Conservation (phyloP, 140 eudicot species). For the Anethum foeniculum region DNA sequence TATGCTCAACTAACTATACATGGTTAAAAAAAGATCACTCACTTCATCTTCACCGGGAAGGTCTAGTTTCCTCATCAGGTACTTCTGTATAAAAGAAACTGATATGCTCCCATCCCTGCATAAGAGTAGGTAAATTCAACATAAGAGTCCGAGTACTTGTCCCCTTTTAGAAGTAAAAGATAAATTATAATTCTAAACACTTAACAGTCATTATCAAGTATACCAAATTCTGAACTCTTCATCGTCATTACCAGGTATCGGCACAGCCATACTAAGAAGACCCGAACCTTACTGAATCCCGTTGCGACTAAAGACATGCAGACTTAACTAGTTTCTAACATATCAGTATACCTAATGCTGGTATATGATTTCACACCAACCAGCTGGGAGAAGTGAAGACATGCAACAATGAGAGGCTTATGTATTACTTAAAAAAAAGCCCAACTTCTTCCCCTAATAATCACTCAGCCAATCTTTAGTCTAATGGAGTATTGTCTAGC, state of each 20-base stretch:
- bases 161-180: background rate
- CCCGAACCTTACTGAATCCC: background rate
- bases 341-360: background rate
- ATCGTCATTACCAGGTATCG: background rate
- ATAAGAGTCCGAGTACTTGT: background rate
- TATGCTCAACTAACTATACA: background rate
- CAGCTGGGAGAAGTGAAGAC: background rate
- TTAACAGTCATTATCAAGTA: background rate
- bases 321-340: background rate
- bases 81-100: conserved; percentile 65
- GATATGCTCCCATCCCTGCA: conserved; percentile 67
- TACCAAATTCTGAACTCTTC: background rate
- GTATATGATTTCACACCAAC: background rate
- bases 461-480: background rate
- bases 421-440: background rate
- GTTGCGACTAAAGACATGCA: background rate
- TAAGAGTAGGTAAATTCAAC: conserved; percentile 7
- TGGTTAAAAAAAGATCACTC: conserved; percentile 6
- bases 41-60: conserved; percentile 79
- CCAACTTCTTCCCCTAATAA: background rate
- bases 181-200: background rate
- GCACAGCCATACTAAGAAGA: background rate
- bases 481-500: background rate
- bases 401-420: background rate
- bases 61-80: conserved; percentile 55